Evolutionary conservation across 768 basidiomycete genomes (phyloP).

Genomic region (Boletellus ananiceps): DNA sequence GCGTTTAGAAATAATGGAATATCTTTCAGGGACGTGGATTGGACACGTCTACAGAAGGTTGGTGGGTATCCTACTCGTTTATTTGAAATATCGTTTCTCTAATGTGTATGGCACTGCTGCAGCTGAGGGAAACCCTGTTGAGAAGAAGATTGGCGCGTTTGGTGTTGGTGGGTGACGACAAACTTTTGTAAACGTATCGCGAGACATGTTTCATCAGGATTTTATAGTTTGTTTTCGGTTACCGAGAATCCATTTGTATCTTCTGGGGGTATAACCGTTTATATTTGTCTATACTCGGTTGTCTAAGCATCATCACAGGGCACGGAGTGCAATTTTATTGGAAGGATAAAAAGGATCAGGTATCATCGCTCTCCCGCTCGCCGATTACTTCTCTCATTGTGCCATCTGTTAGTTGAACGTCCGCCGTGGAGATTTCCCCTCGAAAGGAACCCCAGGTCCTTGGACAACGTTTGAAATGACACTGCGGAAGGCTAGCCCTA

Average conservation of each 20-base stretch:
- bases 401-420: conserved; percentile 60
- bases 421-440: conserved; percentile 64
- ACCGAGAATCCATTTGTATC: conserved; percentile 82
- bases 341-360: conserved; percentile 91
- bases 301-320: conserved; percentile 35
- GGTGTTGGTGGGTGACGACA: conserved; percentile 17
- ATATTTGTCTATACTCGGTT: background rate
- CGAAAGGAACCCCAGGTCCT: conserved; percentile 32
- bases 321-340: conserved; percentile 96
- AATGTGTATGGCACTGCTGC: background rate
- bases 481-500: conserved; percentile 72
- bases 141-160: conserved; percentile 25
- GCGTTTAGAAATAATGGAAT: conserved; percentile 87
- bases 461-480: conserved; percentile 94
- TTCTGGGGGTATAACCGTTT: conserved; percentile 56
- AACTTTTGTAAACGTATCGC: background rate
- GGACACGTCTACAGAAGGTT: conserved; percentile 17
- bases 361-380: conserved; percentile 18
- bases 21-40: conserved; percentile 49
- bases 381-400: background rate
- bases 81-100: background rate
- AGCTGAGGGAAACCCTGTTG: conserved; percentile 26
- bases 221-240: conserved; percentile 78
- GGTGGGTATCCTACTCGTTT: background rate
- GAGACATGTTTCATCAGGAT: conserved; percentile 36